These are phyloP conservation scores for Yarrowia phangngaensis DNA, from an alignment of 805 yeast species.

Conservation along the genomic window DNA sequence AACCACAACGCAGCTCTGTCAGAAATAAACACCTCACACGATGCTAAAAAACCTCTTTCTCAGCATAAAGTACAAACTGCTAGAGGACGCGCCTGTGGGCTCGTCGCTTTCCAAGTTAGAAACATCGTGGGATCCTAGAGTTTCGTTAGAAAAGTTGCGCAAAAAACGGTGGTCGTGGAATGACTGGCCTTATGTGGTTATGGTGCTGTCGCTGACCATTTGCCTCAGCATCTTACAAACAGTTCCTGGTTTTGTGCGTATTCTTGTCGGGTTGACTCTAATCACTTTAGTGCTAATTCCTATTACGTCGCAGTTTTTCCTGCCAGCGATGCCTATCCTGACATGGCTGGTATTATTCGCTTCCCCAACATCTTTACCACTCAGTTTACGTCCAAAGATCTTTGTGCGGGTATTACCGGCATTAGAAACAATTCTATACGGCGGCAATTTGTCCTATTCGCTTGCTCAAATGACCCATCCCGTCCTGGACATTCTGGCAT, in stretches of 20 bases:
- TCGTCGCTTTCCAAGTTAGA: constrained; percentile 36
- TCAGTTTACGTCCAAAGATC: constrained; percentile 77
- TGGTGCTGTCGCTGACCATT: constrained; percentile 49
- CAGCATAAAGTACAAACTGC: constrained; percentile 33
- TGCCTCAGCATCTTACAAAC: constrained; percentile 41
- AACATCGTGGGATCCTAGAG: constrained; percentile 38
- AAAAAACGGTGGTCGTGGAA: constrained; percentile 29
- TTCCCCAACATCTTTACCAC: constrained; percentile 69
- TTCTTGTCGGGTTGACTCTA: constrained; percentile 44
- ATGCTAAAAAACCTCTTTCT: constrained; percentile 30
- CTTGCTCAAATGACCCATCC: constrained; percentile 68
- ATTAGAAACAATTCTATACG: constrained; percentile 84
- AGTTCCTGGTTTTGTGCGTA: constrained; percentile 37
- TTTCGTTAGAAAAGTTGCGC: constrained; percentile 37
- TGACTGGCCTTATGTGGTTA: constrained; percentile 52
- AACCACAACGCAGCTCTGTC: constrained; percentile 1
- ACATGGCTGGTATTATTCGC: constrained; percentile 84
- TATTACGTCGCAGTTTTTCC: constrained; percentile 74
- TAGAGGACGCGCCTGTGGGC: constrained; percentile 42
- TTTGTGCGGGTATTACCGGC: constrained; percentile 86
- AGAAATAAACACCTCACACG: too few species aligned
- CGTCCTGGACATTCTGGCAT: constrained; percentile 75
- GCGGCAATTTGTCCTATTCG: constrained; percentile 81
- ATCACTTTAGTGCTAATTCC: constrained; percentile 59
- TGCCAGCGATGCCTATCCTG: constrained; percentile 75